Percentiles rank a stretch among this genome's conserved stretches.
Conservation (phyloP, 1,284 basidiomycete genomes). For the Pholiota adiposa region DNA sequence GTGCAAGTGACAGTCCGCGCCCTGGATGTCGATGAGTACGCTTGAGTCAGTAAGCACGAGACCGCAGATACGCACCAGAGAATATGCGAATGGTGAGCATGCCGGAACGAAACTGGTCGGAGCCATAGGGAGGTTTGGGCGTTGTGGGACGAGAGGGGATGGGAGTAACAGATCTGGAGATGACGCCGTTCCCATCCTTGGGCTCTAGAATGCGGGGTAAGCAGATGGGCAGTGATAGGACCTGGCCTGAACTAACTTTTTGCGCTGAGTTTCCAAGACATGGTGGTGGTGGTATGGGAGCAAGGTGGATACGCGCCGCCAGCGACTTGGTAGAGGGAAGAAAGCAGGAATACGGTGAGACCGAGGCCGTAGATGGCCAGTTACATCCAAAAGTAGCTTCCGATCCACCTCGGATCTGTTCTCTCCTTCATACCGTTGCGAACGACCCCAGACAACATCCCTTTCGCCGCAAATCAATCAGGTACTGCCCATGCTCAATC, state of each 20-base stretch:
- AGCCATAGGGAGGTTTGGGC: conserved; percentile 60
- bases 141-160: conserved; percentile 74
- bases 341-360: background rate
- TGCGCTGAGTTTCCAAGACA: conserved; percentile 38
- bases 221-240: conserved; percentile 1
- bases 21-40: conserved; percentile 42
- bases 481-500: background rate
- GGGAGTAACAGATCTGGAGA: conserved; percentile 75
- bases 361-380: background rate
- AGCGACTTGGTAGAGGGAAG: conserved; percentile 13
- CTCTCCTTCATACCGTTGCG: no score
- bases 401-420: conserved; percentile 13
- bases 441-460: no score
- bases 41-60: background rate
- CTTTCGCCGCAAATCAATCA: background rate
- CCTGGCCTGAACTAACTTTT: conserved; percentile 36
- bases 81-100: conserved; percentile 89
- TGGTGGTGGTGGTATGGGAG: conserved; percentile 20
- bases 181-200: conserved; percentile 68
- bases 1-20: conserved; percentile 75
- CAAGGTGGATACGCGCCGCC: conserved; percentile 17
- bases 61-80: conserved; percentile 57
- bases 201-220: conserved; percentile 45
- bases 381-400: background rate
- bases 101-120: conserved; percentile 75